Base-by-base conservation (phyloP, 1,284 basidiomycete species). In the Pseudozyma tsukubaensis region DNA sequence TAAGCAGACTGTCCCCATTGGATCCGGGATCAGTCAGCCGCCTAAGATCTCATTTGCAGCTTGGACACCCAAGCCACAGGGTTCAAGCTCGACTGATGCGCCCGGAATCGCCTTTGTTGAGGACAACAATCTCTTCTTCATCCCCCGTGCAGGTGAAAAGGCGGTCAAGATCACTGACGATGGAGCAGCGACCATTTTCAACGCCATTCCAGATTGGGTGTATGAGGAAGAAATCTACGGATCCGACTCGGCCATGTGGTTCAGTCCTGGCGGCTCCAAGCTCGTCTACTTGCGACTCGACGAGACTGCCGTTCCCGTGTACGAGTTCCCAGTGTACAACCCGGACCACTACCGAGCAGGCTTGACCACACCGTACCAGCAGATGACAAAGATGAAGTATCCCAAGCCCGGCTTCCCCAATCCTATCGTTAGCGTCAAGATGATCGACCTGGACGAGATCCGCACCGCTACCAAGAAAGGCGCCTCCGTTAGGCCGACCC, bases 141-240 rank as follows among this genome's bases (percentile, higher is more conserved):
- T 72, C 48, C 65, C 69, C 6, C 54, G 54, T 1, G 59, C 60
- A 0, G 61, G 61, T 13, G 50, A 62, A n/a, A 45, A 40, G 87
- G 50, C 89, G 88, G 90, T 95, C 50, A 90, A 91, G 14, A 87
- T 99, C 8, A 99, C 96, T 0, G 86, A 87, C 1, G 90, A 91
- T 21, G 96, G 95, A 0, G 92, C 91, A 48, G 87, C 89, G 0
- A 92, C 92, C 0, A 87, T 94, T 34, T 97, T 98, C 87, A 91
- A 98, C 80, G 96, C 94, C 7, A 91, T 97, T 0, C 93, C 94
- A 0, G 94, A 97, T 85, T 98, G 96, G 85, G 81, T 80, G 13
- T 82, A 83, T 49, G 80, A 82, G 54, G 77, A 79, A 53, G 82
- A 85, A 69, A 89, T 98, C 24, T 92, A 94, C 74, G 86, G 87